Base-by-base conservation (phyloP, 495 filamentous ascomycete genomes). In the Tuber borchii region DNA sequence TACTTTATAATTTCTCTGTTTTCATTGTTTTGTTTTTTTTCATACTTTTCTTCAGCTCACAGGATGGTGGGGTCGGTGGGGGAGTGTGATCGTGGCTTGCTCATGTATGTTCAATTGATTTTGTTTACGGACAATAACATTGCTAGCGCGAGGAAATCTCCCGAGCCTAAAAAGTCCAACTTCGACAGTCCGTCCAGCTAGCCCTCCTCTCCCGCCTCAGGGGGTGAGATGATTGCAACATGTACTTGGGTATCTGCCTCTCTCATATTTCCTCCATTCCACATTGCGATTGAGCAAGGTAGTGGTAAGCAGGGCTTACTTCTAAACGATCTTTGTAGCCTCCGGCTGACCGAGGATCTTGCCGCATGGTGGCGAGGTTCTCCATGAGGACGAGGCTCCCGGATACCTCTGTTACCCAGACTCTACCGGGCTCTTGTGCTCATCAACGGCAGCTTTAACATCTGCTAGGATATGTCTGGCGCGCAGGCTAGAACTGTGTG, bases 351-450 rank as follows among this genome's bases (percentile, higher is more conserved):
- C 34, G 34, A 37, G 34, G 34, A 2, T 37, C 34, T 37, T 37
- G 34, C 34, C 34, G 34, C 34, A 37, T 37, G 34, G 34, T 37
- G 1, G 34, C 34, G 34, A 37, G 34, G 34, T 37, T 37, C 34
- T 37, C 34, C 34, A 37, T 77, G 16, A 81, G 79, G 43, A 77
- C 77, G 70, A 84, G 85, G 1, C 85, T 84, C 17, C 76, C 72
- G 85, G 85, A 68, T 86, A 86, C 45, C 84, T 76, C 77, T 75
- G 77, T 82, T 5, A 76, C 70, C 70, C 85, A 80, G 2, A 76
- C 78, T 81, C 74, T 5, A 85, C 75, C 65, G 79, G 78, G 0
- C 78, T 77, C 31, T 83, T 80, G 12, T 74, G 71, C 22, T 83
- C 83, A 34, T 75, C 77, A 22, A 84, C 84, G 2, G 73, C 83